These are phyloP conservation scores for Kodamaea anthophila DNA, from an alignment of 1,139 yeast genomes.

Conservation along the genomic window DNA sequence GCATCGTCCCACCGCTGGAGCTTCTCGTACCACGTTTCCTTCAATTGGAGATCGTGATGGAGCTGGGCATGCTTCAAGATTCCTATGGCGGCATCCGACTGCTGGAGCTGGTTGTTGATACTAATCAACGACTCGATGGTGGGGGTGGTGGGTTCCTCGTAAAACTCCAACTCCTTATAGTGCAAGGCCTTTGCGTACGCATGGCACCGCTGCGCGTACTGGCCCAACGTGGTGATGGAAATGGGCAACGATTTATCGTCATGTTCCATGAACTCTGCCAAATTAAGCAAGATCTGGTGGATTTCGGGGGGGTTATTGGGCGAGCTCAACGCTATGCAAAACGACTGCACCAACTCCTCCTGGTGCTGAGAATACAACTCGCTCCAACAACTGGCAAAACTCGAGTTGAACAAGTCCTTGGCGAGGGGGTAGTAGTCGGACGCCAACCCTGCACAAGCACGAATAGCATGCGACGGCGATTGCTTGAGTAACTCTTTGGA, in stretches of 20 bases:
- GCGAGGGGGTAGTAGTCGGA: constrained; percentile 86
- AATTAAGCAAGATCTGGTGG: constrained; percentile 77
- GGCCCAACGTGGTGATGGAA: constrained; percentile 81
- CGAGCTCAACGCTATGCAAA: constrained; percentile 82
- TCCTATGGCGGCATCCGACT: constrained; percentile 97
- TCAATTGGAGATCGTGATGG: constrained; percentile 85
- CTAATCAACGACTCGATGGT: constrained; percentile 89
- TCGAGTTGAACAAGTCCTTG: constrained; percentile 85
- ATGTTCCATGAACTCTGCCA: constrained; percentile 97
- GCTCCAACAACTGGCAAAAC: constrained; percentile 95
- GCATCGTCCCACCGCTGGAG: constrained; percentile 99
- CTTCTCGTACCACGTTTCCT: constrained; percentile 97
- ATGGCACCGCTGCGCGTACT: constrained; percentile 91
- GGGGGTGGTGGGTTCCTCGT: constrained; percentile 87
- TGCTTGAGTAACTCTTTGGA: constrained; percentile 84
- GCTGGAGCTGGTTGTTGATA: constrained; percentile 91
- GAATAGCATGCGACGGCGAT: constrained; percentile 89
- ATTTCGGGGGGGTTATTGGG: constrained; percentile 96
- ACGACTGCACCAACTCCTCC: constrained; percentile 80
- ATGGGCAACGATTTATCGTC: constrained; percentile 93
- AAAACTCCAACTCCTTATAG: constrained; percentile 90
- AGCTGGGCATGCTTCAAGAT: constrained; percentile 92
- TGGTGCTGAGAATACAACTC: constrained; percentile 89
- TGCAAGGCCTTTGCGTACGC: constrained; percentile 97
- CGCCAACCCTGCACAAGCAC: constrained; percentile 91